A percentile compares a stretch with the other conserved stretches of the same genome.
These are phyloP conservation scores for Candida koratica DNA, from an alignment of 805 yeast species.

Conservation along the genomic window DNA sequence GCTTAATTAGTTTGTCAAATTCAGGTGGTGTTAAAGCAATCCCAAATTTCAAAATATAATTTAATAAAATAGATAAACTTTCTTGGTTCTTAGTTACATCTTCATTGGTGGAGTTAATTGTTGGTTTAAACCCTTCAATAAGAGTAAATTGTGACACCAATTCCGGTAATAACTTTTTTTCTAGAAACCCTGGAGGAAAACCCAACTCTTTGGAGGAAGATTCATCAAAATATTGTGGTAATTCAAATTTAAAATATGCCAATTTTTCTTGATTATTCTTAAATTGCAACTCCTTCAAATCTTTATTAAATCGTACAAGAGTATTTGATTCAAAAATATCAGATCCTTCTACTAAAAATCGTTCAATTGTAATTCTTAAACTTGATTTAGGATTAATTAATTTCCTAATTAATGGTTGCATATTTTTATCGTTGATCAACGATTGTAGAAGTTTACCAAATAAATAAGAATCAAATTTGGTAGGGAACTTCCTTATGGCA, in stretches of 20 bases:
- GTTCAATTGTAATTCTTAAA: constrained; percentile 30
- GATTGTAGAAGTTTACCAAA: constrained; percentile 50
- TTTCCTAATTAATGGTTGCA: constrained; percentile 17
- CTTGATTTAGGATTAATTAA: constrained; percentile 34
- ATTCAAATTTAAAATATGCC: constrained; percentile 32
- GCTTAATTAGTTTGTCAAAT: constrained; percentile 47
- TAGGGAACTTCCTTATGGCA: constrained; percentile 30
- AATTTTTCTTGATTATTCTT: constrained; percentile 53
- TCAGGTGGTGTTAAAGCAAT: constrained; percentile 24
- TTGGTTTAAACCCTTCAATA: constrained; percentile 24
- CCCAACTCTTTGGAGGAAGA: constrained; percentile 1
- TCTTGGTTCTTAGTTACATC: constrained; percentile 35
- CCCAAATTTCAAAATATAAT: constrained; percentile 38
- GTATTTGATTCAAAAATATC: constrained; percentile 35
- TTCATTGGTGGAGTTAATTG: constrained; percentile 25
- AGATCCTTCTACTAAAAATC: constrained; percentile 22
- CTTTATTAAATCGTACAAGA: constrained; percentile 49
- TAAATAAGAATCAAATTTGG: constrained; percentile 60
- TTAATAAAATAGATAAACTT: constrained; percentile 34
- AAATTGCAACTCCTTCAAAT: constrained; percentile 53
- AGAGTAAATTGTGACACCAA: constrained; percentile 44
- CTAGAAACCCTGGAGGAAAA: constrained; percentile 52
- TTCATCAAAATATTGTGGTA: constrained; percentile 20
- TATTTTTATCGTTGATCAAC: constrained; percentile 1
- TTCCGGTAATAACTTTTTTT: constrained; percentile 67